Evolutionary conservation across 2,329 filamentous ascomycete genomes (phyloP).

Genomic region (Byssochlamys sp.): DNA sequence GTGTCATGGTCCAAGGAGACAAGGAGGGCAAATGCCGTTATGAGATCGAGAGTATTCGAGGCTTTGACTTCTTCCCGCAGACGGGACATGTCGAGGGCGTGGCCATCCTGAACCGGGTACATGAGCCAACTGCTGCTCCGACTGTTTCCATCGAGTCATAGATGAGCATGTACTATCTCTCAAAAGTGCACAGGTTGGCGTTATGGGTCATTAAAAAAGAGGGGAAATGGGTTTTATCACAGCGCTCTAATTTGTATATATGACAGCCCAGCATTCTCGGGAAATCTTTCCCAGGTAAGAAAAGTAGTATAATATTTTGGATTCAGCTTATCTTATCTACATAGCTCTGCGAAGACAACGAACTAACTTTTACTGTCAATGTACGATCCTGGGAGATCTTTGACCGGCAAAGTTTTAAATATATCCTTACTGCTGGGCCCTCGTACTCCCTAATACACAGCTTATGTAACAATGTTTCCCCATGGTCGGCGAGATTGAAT

Average conservation of each 20-base stretch:
- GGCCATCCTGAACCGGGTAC: conserved; percentile 44
- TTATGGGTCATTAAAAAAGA: not conserved
- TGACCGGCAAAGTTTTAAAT: too few relatives aligned
- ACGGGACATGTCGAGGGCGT: conserved; percentile 59
- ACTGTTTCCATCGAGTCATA: not conserved
- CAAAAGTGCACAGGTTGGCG: not conserved
- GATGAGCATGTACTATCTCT: not conserved
- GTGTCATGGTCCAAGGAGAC: conserved; percentile 66
- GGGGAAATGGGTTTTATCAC: not conserved
- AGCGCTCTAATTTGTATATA: not conserved
- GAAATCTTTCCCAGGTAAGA: too few relatives aligned
- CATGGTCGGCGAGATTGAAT: too few relatives aligned
- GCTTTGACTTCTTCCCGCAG: conserved; percentile 97
- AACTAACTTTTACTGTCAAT: too few relatives aligned
- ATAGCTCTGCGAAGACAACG: too few relatives aligned
- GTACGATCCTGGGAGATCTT: too few relatives aligned
- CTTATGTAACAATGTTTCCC: too few relatives aligned
- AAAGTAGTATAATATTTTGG: too few relatives aligned
- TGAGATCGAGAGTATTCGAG: conserved; percentile 78
- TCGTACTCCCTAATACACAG: too few relatives aligned
- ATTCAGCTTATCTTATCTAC: not conserved
- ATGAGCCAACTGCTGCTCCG: not conserved
- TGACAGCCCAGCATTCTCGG: not conserved
- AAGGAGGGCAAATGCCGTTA: conserved; percentile 45
- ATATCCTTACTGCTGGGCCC: too few relatives aligned